Conservation (phyloP, 192 early-diverging fungal species). For the Coemansia brasiliensis region DNA sequence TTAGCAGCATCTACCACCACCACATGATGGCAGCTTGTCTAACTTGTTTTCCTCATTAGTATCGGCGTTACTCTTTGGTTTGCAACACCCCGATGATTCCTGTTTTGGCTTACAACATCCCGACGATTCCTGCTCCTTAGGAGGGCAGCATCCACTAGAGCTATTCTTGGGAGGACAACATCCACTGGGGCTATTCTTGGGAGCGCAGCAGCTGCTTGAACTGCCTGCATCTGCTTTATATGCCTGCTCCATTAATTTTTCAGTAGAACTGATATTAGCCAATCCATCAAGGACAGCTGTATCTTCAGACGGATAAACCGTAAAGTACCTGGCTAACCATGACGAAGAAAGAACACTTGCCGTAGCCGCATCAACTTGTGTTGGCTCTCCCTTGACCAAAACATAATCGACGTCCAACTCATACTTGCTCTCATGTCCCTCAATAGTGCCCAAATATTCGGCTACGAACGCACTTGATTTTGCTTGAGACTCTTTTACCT, state of each 20-base stretch:
- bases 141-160: no score
- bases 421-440: conserved; percentile 14
- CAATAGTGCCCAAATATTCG: conserved; percentile 16
- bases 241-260: not conserved
- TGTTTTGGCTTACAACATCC: no score
- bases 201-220: not conserved
- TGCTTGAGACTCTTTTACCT: conserved; percentile 1
- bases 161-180: no score
- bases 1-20: not conserved
- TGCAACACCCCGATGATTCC: not conserved
- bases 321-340: conserved; percentile 14
- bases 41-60: not conserved
- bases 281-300: not conserved
- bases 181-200: not conserved
- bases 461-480: not conserved
- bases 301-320: not conserved
- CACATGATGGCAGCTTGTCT: not conserved
- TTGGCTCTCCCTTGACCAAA: not conserved
- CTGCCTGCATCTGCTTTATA: not conserved
- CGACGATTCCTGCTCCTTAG: no score
- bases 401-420: conserved; percentile 16
- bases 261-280: not conserved
- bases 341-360: conserved; percentile 16
- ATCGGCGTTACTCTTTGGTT: not conserved
- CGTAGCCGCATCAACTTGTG: not conserved